These are phyloP conservation scores for Candida silvatica DNA, from an alignment of 805 yeast species.

Conservation along the genomic window DNA sequence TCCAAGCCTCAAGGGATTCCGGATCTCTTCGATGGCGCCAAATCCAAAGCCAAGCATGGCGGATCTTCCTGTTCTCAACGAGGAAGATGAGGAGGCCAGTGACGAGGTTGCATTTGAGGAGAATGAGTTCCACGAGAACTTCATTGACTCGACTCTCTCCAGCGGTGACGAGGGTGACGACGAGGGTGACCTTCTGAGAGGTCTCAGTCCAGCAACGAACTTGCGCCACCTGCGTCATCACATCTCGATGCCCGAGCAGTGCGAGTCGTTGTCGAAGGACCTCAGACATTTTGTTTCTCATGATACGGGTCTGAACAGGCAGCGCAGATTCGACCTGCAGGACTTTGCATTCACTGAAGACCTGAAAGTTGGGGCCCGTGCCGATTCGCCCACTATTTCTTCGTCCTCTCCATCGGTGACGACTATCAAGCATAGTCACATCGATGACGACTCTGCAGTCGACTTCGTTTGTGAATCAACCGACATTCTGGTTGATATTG, in stretches of 20 bases:
- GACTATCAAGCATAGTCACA: conserved; percentile 12
- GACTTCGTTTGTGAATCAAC: background rate
- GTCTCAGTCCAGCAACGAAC: background rate
- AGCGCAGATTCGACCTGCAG: conserved; percentile 4
- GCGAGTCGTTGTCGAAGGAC: conserved; percentile 2
- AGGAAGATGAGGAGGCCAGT: background rate
- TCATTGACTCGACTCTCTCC: background rate
- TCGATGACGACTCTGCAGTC: conserved; percentile 5
- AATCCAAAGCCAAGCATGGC: too few species aligned
- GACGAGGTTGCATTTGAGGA: background rate
- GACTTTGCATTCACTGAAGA: conserved; percentile 9
- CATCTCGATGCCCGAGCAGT: background rate
- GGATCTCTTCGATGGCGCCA: conserved; percentile 1
- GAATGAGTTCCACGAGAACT: background rate
- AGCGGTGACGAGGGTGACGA: too few species aligned
- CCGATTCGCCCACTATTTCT: background rate
- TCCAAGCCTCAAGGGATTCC: background rate
- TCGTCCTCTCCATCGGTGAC: conserved; percentile 14
- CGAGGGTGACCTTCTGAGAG: too few species aligned
- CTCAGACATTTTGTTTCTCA: conserved; percentile 24
- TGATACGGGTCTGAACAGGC: conserved; percentile 19
- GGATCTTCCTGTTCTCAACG: conserved; percentile 9
- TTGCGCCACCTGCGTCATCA: conserved; percentile 4
- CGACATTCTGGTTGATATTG: background rate
- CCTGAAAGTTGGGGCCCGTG: background rate